Evolutionary conservation across 1,139 yeast species (phyloP).

Genomic region (Yamadazyma kanchanaburiensis): DNA sequence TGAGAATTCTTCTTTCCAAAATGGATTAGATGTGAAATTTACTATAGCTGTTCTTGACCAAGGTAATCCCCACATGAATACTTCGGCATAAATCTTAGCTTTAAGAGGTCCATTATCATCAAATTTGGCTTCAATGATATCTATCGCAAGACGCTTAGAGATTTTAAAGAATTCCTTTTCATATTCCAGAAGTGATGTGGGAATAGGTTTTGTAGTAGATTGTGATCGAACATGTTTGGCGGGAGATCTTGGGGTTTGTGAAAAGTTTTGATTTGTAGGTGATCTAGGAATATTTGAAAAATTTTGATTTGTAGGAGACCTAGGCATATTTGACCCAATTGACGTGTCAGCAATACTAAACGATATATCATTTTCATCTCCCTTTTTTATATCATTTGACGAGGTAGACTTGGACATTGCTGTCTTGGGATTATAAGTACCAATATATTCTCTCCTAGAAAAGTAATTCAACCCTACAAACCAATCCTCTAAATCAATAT

Average conservation of each 20-base stretch:
- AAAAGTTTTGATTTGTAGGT: not conserved
- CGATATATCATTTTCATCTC: conserved; percentile 9
- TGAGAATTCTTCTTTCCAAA: conserved; percentile 69
- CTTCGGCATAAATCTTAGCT: conserved; percentile 55
- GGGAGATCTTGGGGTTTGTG: not conserved
- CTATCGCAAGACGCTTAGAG: conserved; percentile 50
- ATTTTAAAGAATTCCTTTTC: conserved; percentile 47
- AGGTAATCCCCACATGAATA: conserved; percentile 62
- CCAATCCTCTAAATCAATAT: conserved; percentile 83
- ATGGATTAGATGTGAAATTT: conserved; percentile 47
- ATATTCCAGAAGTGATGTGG: conserved; percentile 19
- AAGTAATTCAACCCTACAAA: conserved; percentile 68
- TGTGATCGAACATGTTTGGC: conserved; percentile 2
- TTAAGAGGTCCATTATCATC: conserved; percentile 17
- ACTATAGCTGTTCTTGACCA: conserved; percentile 72
- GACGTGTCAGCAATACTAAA: conserved; percentile 10
- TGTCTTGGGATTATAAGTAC: conserved; percentile 28
- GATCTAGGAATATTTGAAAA: not conserved
- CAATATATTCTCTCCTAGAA: conserved; percentile 58
- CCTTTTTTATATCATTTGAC: conserved; percentile 8
- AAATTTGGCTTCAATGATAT: conserved; percentile 68
- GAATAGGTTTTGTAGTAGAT: too few species aligned
- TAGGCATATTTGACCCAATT: conserved; percentile 3
- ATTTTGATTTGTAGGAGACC: not conserved
- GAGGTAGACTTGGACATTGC: conserved; percentile 14